Base-by-base conservation (phyloP, 2,329 filamentous ascomycete genomes). In the Aureobasidium musti region DNA sequence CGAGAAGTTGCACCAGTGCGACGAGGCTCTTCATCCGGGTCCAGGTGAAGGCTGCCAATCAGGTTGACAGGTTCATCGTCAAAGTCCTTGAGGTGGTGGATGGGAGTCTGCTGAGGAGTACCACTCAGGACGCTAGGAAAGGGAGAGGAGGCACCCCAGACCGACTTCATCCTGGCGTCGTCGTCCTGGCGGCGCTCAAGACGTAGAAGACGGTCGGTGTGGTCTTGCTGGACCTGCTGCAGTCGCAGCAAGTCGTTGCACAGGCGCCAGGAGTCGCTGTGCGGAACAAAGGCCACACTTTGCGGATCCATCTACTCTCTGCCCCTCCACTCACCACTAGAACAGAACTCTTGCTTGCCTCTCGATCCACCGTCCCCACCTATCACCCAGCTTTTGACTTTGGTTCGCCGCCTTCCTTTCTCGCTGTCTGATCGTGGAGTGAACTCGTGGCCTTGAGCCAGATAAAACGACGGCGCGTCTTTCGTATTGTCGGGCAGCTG, bases 61-160 rank as follows among this genome's bases (percentile, higher is more conserved):
- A 95, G 83, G 72, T 89, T 91, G 74, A 90, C 90, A 56, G 90
- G 88, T 70, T 96, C 90, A 73, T 95, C 92, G 74, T 97, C 92
- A 72, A 97, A 92, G 73, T 90, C 90, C 72, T 93, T 92, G 75
- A 98, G 97, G 73, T 94, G 89, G 69, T 91, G 91, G 56, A 92
- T 80, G 21, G 92, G 89, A 37, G 49, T 92, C 81, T 96, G 91
- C 76, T 96, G 91, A 64, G 92, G 90, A 53, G 92, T 93, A 65
- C 91, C 90, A 72, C 89, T 88, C 67, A 96, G 78, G 45, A 92
- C 87, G 70, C 89, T 89, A n/a, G 94, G 92, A 75, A 97, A 97
- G 19, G 93, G 93, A 66, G 93, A 96, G 56, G 84, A 80, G 70
- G 90, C 89, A 57, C 86, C 87, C 95, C 95, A 99, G 66, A 96